Conservation (phyloP, 306 rosid genomes). For the Fagus sylvatica region DNA sequence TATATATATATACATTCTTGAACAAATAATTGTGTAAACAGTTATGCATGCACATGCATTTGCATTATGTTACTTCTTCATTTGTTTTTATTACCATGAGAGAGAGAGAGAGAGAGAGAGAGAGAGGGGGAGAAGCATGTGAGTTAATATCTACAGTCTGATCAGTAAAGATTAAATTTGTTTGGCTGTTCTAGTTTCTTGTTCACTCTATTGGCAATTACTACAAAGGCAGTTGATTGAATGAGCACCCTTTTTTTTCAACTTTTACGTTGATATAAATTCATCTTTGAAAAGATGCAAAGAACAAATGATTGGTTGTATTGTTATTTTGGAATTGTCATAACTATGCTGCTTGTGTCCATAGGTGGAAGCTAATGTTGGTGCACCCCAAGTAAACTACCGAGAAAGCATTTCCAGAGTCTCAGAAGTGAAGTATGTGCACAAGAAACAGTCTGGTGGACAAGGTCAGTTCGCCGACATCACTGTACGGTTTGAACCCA, state of each 20-base stretch:
- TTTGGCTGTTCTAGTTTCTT: too few relatives aligned
- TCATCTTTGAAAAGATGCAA: neutral
- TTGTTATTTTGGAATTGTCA: neutral
- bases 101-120: neutral
- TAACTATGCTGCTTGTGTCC: slow-evolving; percentile 23
- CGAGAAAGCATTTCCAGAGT: slow-evolving; percentile 86
- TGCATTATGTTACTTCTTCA: neutral
- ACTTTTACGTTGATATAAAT: neutral
- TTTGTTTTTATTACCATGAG: neutral
- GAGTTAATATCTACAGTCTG: neutral
- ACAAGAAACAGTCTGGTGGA: slow-evolving; percentile 99
- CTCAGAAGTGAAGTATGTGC: slow-evolving; percentile 74
- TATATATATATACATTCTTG: neutral
- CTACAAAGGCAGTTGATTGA: neutral
- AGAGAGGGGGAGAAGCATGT: neutral
- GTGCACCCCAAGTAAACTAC: slow-evolving; percentile 99
- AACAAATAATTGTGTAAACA: neutral
- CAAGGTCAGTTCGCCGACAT: slow-evolving; percentile 97
- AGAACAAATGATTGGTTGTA: neutral
- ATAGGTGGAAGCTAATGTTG: slow-evolving; percentile 96
- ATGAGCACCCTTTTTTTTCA: neutral
- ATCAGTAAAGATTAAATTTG: too few relatives aligned
- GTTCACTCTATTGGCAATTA: neutral
- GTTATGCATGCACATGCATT: neutral
- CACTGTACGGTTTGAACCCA: slow-evolving; percentile 85